Base-by-base conservation (phyloP, 805 yeast species). In the Kurtzmaniella fragi region DNA sequence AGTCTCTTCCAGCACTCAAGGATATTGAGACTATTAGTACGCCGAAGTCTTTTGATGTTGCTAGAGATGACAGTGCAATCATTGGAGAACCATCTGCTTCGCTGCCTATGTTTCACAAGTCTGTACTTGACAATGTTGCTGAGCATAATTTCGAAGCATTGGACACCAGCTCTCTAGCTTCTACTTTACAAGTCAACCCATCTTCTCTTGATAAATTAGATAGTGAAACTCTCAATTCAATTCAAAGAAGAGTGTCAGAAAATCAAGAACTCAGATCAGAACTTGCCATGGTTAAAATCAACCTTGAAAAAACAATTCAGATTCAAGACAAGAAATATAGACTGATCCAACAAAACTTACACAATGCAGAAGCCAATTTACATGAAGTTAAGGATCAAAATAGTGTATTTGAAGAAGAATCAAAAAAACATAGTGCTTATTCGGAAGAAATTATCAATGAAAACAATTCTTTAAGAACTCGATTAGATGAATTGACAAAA, bases 1-100 rank as follows among this genome's bases (percentile, higher is more conserved):
- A 67, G 43, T 50, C 58, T 20, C 54, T 68, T 25, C 73, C 72
- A 1, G 62, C 73, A 5, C 50, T 68, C 20, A 68, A 68, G 45
- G 72, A 67, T 38, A 67, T 68, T 14, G 73, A 68, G 32, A 45
- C 45, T 12, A 67, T 68, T 14, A 57, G 53, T 7, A 68, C 73
- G 1, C 73, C 73, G 1, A 67, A 67, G 35, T 49, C 63, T 7
- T 67, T 68, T 44, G 46, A 51, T 28, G 73, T 68, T 15, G 73
- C 73, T 14, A 59, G 52, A 43, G 73, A 67, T 41, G 28, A 38
- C n/a, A 41, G 45, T 20, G 26, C 35, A 32, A 17, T 31, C 11
- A 17, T 31, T 5, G 33, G 13, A 16, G 33, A 13, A 7, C 15
- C 33, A 13, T 17, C 33, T 11, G 33, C 16, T 20, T 20, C 25